Evolutionary conservation across 2,329 filamentous ascomycete species (phyloP).

Genomic region (Coniella vitis): DNA sequence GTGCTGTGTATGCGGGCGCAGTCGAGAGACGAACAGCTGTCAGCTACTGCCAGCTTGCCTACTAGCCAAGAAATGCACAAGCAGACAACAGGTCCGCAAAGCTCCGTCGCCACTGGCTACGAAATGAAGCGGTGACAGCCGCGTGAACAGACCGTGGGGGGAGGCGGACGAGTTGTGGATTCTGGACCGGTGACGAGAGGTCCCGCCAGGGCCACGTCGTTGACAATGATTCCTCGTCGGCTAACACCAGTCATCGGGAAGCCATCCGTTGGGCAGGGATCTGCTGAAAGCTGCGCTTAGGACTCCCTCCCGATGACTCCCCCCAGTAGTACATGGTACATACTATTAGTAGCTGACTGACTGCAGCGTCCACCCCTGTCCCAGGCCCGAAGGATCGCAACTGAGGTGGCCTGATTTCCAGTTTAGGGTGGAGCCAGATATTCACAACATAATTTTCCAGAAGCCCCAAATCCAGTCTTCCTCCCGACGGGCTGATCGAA

Average conservation of each 20-base stretch:
- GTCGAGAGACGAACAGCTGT: too few species aligned
- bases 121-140: slow-evolving; percentile 12
- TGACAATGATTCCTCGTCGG: slow-evolving; percentile 8
- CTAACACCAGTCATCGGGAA: slow-evolving; percentile 5
- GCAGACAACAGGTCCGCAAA: not conserved
- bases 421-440: not conserved
- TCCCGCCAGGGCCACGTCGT: slow-evolving; percentile 13
- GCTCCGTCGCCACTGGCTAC: not conserved
- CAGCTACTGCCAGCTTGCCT: too few species aligned
- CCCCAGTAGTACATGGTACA: too few species aligned
- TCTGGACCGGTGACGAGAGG: slow-evolving; percentile 7
- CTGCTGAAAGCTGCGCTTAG: not conserved
- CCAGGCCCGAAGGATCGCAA: not conserved
- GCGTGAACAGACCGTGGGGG: slow-evolving; percentile 9
- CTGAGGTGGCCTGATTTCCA: slow-evolving; percentile 8
- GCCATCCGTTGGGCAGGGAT: slow-evolving; percentile 1
- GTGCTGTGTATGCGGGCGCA: too few species aligned
- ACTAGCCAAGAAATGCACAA: too few species aligned
- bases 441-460: slow-evolving; percentile 3
- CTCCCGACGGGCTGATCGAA: slow-evolving; percentile 3
- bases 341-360: too few species aligned
- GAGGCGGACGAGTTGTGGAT: not conserved
- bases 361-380: slow-evolving; percentile 4
- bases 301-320: not conserved
- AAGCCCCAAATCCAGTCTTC: not conserved